These are phyloP conservation scores for Gaeumannomyces tritici DNA, from an alignment of 2,329 filamentous ascomycete species.

Conservation along the genomic window DNA sequence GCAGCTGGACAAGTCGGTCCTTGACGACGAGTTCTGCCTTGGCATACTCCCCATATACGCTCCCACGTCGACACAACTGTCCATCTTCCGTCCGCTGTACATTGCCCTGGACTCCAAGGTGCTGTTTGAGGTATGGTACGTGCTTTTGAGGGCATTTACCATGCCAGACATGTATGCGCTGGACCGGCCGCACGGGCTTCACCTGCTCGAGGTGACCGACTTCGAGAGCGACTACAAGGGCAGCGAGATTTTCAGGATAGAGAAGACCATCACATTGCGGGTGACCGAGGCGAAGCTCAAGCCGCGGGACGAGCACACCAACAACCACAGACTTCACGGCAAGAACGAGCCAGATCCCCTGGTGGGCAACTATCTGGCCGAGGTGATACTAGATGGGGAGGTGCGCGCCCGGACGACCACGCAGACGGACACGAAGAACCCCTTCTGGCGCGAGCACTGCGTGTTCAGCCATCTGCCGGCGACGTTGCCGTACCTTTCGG, in stretches of 20 bases:
- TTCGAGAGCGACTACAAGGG: slow-evolving; percentile 28
- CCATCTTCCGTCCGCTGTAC: slow-evolving; percentile 79
- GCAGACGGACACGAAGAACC: slow-evolving; percentile 60
- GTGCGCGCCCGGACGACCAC: slow-evolving; percentile 66
- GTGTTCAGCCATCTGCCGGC: slow-evolving; percentile 67
- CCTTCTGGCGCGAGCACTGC: slow-evolving; percentile 76
- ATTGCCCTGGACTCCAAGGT: slow-evolving; percentile 78
- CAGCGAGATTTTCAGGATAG: slow-evolving; percentile 47
- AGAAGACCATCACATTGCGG: slow-evolving; percentile 49
- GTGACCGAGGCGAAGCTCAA: slow-evolving; percentile 56
- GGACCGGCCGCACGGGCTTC: slow-evolving; percentile 31
- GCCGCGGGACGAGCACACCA: slow-evolving; percentile 16
- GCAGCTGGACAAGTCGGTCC: slow-evolving; percentile 76
- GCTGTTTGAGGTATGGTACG: slow-evolving; percentile 96
- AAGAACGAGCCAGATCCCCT: slow-evolving; percentile 27
- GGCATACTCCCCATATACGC: slow-evolving; percentile 93
- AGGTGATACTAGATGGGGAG: slow-evolving; percentile 72
- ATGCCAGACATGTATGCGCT: slow-evolving; percentile 81
- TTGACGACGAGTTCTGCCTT: slow-evolving; percentile 90
- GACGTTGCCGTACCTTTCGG: slow-evolving; percentile 56
- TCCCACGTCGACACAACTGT: slow-evolving; percentile 59
- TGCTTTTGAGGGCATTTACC: slow-evolving; percentile 81
- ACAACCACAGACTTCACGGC: neutral
- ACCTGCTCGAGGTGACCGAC: slow-evolving; percentile 32
- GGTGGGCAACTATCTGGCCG: slow-evolving; percentile 65